Conservation (phyloP, 2,329 filamentous ascomycete genomes). For the Hirsutella minnesotensis region DNA sequence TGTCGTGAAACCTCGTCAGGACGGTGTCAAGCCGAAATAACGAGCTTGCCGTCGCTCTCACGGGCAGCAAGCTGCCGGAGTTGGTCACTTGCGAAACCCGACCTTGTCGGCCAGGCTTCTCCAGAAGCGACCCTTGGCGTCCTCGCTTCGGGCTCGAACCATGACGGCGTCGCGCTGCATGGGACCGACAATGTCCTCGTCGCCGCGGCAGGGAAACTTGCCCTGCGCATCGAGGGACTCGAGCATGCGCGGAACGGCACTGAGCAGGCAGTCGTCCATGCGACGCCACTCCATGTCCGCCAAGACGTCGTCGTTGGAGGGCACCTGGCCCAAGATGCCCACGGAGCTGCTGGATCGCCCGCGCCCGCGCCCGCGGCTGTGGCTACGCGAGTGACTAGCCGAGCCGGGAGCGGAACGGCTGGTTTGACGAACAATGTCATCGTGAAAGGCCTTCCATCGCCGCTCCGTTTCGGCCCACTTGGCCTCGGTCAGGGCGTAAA, state of each 20-base stretch:
- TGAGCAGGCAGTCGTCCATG: slow-evolving; percentile 45
- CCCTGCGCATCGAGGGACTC: slow-evolving; percentile 58
- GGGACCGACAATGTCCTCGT: slow-evolving; percentile 86
- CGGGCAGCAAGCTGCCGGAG: neutral
- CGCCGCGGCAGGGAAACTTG: slow-evolving; percentile 80
- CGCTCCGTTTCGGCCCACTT: slow-evolving; percentile 79
- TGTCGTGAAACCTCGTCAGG: slow-evolving; percentile 2
- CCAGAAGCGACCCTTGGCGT: slow-evolving; percentile 35
- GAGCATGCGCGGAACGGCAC: slow-evolving; percentile 56
- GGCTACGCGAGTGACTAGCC: slow-evolving; percentile 20
- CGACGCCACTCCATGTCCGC: slow-evolving; percentile 30
- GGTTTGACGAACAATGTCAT: slow-evolving; percentile 46
- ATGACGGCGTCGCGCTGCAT: slow-evolving; percentile 58
- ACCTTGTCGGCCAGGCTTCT: slow-evolving; percentile 36
- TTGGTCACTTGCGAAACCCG: slow-evolving; percentile 9
- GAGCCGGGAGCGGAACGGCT: slow-evolving; percentile 15
- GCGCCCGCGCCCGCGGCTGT: slow-evolving; percentile 26
- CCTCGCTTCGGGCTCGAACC: slow-evolving; percentile 31
- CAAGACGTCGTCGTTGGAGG: slow-evolving; percentile 24
- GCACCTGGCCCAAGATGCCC: slow-evolving; percentile 19
- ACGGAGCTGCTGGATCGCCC: slow-evolving; percentile 28
- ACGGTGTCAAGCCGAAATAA: neutral
- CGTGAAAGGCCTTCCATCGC: slow-evolving; percentile 60
- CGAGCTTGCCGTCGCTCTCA: neutral
- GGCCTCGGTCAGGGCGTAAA: slow-evolving; percentile 70